These are phyloP conservation scores for Microcyclospora pomicola DNA, from an alignment of 2,329 filamentous ascomycete genomes.

Conservation along the genomic window DNA sequence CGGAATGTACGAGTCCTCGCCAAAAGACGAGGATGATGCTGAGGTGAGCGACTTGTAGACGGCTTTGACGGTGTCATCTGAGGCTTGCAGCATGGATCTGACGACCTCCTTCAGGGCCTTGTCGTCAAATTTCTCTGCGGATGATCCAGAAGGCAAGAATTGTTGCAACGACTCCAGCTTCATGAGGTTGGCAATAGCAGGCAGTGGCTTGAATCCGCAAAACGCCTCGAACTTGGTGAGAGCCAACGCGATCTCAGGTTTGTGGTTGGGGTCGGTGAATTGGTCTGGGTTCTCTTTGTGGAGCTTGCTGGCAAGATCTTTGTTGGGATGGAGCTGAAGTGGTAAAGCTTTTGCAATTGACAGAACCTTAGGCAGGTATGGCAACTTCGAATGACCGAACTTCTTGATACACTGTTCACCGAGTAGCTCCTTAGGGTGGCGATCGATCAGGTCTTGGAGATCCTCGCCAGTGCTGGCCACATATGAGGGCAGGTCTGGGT, in stretches of 20 bases:
- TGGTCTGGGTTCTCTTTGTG: conserved; percentile 50
- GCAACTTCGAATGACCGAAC: conserved; percentile 49
- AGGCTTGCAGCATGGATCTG: conserved; percentile 40
- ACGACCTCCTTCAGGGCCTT: conserved; percentile 44
- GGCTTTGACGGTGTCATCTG: conserved; percentile 38
- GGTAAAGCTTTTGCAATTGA: conserved; percentile 64
- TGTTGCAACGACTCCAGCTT: conserved; percentile 39
- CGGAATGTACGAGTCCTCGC: conserved; percentile 42
- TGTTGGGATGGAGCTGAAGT: conserved; percentile 62
- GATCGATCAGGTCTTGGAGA: conserved; percentile 50
- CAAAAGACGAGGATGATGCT: conserved; percentile 36
- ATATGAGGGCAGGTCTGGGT: conserved; percentile 54
- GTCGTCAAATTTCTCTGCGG: conserved; percentile 46
- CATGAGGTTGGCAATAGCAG: conserved; percentile 46
- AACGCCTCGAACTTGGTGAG: conserved; percentile 62
- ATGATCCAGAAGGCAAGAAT: conserved; percentile 35
- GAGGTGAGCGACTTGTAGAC: conserved; percentile 40
- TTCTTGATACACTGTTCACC: conserved; percentile 48
- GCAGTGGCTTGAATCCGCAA: conserved; percentile 56
- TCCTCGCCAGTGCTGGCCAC: conserved; percentile 48
- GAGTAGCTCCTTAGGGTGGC: conserved; percentile 47
- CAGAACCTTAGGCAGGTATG: conserved; percentile 61
- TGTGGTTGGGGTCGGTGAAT: conserved; percentile 63
- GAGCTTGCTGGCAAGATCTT: conserved; percentile 48
- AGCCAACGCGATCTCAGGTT: conserved; percentile 65